Evolutionary conservation across 1,284 basidiomycete genomes (phyloP).

Genomic region (Pseudozyma pruni): DNA sequence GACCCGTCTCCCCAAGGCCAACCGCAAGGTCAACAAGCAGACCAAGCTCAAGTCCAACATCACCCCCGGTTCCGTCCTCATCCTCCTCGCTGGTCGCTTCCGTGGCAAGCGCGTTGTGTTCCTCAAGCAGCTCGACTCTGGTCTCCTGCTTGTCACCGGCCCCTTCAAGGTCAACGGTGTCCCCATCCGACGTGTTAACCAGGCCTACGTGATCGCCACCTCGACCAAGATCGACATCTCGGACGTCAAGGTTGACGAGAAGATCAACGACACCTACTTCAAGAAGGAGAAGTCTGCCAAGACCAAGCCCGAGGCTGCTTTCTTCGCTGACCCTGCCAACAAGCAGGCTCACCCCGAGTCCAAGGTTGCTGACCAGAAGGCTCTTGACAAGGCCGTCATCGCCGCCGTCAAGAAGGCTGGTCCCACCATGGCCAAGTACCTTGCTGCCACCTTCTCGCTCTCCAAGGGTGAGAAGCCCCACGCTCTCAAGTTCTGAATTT

Average conservation of each 20-base stretch:
- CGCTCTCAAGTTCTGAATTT: slow-evolving; percentile 80
- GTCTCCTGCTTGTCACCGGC: slow-evolving; percentile 93
- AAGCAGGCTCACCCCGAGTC: slow-evolving; percentile 90
- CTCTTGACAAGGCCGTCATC: slow-evolving; percentile 82
- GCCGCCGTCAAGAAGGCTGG: slow-evolving; percentile 87
- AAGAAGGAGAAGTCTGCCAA: slow-evolving; percentile 73
- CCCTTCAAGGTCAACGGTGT: slow-evolving; percentile 99
- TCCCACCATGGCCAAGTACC: slow-evolving; percentile 90
- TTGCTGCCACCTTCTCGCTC: slow-evolving; percentile 91
- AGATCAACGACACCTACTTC: slow-evolving; percentile 96
- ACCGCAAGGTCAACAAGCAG: slow-evolving; percentile 81
- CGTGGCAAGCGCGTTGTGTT: slow-evolving; percentile 98
- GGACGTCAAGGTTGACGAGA: slow-evolving; percentile 76
- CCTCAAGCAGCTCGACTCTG: slow-evolving; percentile 94
- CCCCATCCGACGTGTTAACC: slow-evolving; percentile 95
- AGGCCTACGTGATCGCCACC: slow-evolving; percentile 99
- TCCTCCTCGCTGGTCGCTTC: slow-evolving; percentile 97
- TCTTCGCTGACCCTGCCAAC: slow-evolving; percentile 89
- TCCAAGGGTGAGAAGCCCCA: slow-evolving; percentile 93
- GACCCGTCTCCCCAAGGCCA: slow-evolving; percentile 86
- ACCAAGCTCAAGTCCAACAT: slow-evolving; percentile 84
- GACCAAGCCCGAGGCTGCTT: slow-evolving; percentile 94
- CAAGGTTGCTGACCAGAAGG: slow-evolving; percentile 93
- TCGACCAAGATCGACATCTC: slow-evolving; percentile 92
- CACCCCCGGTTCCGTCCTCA: slow-evolving; percentile 93